Evolutionary conservation across 2,329 filamentous ascomycete genomes (phyloP).

Genomic region (Aureobasidium musti): DNA sequence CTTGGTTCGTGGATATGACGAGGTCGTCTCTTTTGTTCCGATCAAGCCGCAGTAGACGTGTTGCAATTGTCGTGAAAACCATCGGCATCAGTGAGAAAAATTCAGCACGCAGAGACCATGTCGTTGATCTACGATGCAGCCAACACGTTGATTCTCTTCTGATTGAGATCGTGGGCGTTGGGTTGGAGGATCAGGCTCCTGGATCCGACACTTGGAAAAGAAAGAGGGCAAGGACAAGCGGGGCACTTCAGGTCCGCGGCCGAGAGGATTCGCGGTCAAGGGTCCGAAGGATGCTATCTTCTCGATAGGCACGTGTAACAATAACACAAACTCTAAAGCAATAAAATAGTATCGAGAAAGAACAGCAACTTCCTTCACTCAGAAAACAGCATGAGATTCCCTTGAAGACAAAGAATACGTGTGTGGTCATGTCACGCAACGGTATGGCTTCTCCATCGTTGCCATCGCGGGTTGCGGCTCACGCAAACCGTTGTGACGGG

Average conservation of each 20-base stretch:
- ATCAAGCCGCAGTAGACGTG: neutral
- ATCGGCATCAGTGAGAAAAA: neutral
- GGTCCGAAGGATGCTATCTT: conserved; percentile 2
- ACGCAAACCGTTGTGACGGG: neutral
- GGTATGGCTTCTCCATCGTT: neutral
- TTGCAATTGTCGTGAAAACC: neutral
- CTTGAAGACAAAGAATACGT: neutral
- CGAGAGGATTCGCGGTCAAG: neutral
- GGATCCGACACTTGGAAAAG: neutral
- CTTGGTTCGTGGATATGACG: neutral
- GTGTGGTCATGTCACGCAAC: neutral
- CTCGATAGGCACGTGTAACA: neutral
- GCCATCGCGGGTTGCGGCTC: conserved; percentile 1
- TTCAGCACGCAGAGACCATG: neutral
- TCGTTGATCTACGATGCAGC: conserved; percentile 23
- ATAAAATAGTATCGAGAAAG: neutral
- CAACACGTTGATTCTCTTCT: neutral
- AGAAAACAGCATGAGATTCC: neutral
- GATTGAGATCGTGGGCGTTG: conserved; percentile 11
- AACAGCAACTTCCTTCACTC: neutral
- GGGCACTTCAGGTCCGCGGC: conserved; percentile 7
- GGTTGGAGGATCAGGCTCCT: conserved; percentile 10
- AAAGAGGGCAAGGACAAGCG: conserved; percentile 1
- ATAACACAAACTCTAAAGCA: neutral
- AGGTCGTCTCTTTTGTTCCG: neutral